A percentile compares a stretch with the other conserved stretches of the same genome.
Evolutionary conservation across 78 protist species (phyloP).

Genomic region (Dictyostelium firmibasis): DNA sequence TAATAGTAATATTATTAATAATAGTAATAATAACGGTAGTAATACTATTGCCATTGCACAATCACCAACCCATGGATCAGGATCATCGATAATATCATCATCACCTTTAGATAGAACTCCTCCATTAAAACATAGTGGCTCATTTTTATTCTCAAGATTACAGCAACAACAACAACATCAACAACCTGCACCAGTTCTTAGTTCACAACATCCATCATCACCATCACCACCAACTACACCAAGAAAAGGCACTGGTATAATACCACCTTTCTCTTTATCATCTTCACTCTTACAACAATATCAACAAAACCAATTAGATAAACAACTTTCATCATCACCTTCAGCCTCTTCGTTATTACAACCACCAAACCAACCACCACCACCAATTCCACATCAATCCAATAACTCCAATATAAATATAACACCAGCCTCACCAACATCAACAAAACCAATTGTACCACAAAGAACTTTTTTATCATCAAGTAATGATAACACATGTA

Average conservation of each 20-base stretch:
- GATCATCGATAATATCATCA: background rate
- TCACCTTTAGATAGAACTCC: background rate
- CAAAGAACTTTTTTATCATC: background rate
- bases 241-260: background rate
- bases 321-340: background rate
- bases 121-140: constrained; percentile 13
- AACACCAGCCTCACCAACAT: background rate
- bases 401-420: background rate
- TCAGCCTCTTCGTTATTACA: background rate
- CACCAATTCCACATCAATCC: background rate
- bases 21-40: too few relatives aligned
- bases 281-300: constrained; percentile 2
- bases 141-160: constrained; percentile 21
- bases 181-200: background rate
- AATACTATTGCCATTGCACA: background rate
- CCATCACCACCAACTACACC: constrained; percentile 15
- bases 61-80: background rate
- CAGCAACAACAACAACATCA: constrained; percentile 37
- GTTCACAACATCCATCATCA: background rate
- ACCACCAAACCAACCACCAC: constrained; percentile 11
- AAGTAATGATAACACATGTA: background rate
- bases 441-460: constrained; percentile 15
- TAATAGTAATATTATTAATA: too few relatives aligned
- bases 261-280: background rate
- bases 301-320: constrained; percentile 5